Conservation (phyloP, 768 basidiomycete species). For the Podaxis sp. region DNA sequence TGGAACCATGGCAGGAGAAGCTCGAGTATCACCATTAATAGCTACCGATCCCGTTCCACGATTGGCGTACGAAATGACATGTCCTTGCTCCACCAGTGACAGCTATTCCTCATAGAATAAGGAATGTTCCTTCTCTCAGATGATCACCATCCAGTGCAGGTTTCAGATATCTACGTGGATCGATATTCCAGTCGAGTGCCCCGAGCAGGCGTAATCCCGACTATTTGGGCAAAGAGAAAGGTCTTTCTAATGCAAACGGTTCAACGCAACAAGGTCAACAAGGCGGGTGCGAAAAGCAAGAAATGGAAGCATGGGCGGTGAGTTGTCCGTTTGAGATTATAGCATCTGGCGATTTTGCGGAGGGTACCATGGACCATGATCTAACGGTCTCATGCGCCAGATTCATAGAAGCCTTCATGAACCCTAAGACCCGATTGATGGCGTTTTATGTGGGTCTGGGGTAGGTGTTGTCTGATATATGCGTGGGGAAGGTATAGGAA, state of each 20-base stretch:
- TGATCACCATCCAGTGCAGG: background rate
- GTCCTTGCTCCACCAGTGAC: too few relatives aligned
- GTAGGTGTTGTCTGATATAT: conserved; percentile 33
- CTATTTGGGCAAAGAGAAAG: background rate
- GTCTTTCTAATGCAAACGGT: conserved; percentile 44
- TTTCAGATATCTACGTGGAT: background rate
- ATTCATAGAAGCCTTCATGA: conserved; percentile 65
- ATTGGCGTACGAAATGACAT: too few relatives aligned
- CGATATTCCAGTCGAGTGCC: too few relatives aligned
- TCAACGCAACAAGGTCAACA: conserved; percentile 69
- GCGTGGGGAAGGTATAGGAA: background rate
- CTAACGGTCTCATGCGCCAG: conserved; percentile 31
- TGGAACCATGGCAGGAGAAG: too few relatives aligned
- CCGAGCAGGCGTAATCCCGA: background rate
- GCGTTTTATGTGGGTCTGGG: conserved; percentile 61
- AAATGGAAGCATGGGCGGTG: conserved; percentile 76
- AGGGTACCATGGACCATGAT: background rate
- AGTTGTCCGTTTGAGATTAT: conserved; percentile 22
- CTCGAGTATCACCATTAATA: too few relatives aligned
- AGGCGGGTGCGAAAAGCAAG: conserved; percentile 81
- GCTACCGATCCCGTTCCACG: too few relatives aligned
- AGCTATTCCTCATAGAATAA: too few relatives aligned
- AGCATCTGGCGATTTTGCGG: background rate
- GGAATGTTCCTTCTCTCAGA: background rate
- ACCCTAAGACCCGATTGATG: conserved; percentile 77